Conservation (phyloP, 306 rosid species). For the Betula pendula region DNA sequence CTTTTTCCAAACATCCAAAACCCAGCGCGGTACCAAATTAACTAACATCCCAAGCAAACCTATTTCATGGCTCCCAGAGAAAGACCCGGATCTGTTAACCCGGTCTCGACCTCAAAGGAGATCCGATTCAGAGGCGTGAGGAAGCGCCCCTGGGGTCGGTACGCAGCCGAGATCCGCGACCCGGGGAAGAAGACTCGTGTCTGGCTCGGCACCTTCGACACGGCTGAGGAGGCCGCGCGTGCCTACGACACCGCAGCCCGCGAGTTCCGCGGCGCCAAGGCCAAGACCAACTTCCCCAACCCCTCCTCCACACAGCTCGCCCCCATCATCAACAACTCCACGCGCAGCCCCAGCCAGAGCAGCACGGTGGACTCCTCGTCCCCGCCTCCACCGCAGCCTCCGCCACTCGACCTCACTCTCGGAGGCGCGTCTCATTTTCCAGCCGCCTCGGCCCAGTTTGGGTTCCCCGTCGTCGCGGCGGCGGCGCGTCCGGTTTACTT, state of each 20-base stretch:
- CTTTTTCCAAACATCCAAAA: background rate
- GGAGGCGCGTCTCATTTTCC: constrained; percentile 5
- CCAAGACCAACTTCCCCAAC: constrained; percentile 71
- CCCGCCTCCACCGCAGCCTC: constrained; percentile 43
- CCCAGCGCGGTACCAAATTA: background rate
- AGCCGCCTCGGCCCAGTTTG: constrained; percentile 20
- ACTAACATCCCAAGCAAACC: background rate
- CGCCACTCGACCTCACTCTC: constrained; percentile 40
- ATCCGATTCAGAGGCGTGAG: constrained; percentile 77
- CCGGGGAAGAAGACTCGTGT: constrained; percentile 83
- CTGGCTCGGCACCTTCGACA: constrained; percentile 86
- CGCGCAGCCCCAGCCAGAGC: constrained; percentile 62
- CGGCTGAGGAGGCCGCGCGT: constrained; percentile 85
- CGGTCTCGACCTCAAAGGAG: constrained; percentile 40
- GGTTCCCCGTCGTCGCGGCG: constrained; percentile 25
- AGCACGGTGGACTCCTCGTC: constrained; percentile 58
- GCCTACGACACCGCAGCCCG: constrained; percentile 81
- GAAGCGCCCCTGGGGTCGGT: constrained; percentile 91
- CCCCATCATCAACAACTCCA: background rate
- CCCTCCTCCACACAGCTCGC: constrained; percentile 4
- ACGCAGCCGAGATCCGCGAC: constrained; percentile 96
- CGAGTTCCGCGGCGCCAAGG: constrained; percentile 71
- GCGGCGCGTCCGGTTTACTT: constrained; percentile 45
- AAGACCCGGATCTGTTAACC: constrained; percentile 19
- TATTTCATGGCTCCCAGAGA: constrained; percentile 57